A percentile compares a stretch with the other conserved stretches of the same genome.
Evolutionary conservation across 1,284 basidiomycete genomes (phyloP).

Genomic region (Ganoderma multipileum): DNA sequence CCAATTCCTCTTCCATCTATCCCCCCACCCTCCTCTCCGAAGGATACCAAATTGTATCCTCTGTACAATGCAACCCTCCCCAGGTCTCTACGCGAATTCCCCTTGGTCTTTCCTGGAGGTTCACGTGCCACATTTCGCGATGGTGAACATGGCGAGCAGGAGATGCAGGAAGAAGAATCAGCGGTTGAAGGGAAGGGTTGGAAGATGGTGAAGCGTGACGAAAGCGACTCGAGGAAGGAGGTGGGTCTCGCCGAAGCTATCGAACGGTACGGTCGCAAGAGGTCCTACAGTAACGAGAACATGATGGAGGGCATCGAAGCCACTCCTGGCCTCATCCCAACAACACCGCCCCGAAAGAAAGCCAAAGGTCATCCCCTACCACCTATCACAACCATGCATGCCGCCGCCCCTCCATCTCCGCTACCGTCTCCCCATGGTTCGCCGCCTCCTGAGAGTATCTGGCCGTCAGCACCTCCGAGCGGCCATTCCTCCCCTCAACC

Average conservation of each 20-base stretch:
- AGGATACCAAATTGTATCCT: slow-evolving; percentile 80
- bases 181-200: slow-evolving; percentile 72
- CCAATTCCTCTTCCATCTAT: slow-evolving; percentile 78
- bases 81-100: slow-evolving; percentile 71
- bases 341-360: slow-evolving; percentile 77
- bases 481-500: slow-evolving; percentile 73
- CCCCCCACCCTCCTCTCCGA: slow-evolving; percentile 71
- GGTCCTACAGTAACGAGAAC: slow-evolving; percentile 69
- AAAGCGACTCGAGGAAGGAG: slow-evolving; percentile 56
- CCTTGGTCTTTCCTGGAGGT: slow-evolving; percentile 80
- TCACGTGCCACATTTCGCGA: slow-evolving; percentile 79
- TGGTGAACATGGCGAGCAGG: slow-evolving; percentile 64
- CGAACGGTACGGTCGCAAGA: slow-evolving; percentile 81
- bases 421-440: slow-evolving; percentile 84
- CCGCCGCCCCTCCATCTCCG: slow-evolving; percentile 81
- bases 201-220: slow-evolving; percentile 74
- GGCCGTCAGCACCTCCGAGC: slow-evolving; percentile 80
- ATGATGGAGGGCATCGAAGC: slow-evolving; percentile 82
- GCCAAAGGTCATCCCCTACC: slow-evolving; percentile 64
- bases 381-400: slow-evolving; percentile 64
- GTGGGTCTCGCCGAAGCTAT: slow-evolving; percentile 78
- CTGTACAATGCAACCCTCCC: slow-evolving; percentile 75
- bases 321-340: slow-evolving; percentile 53
- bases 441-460: slow-evolving; percentile 73
- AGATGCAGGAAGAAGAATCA: slow-evolving; percentile 75